Evolutionary conservation across 2,329 filamentous ascomycete genomes (phyloP), one percentile per base, ranked within the genome.

Genomic region (Alternaria tenuissima): DNA sequence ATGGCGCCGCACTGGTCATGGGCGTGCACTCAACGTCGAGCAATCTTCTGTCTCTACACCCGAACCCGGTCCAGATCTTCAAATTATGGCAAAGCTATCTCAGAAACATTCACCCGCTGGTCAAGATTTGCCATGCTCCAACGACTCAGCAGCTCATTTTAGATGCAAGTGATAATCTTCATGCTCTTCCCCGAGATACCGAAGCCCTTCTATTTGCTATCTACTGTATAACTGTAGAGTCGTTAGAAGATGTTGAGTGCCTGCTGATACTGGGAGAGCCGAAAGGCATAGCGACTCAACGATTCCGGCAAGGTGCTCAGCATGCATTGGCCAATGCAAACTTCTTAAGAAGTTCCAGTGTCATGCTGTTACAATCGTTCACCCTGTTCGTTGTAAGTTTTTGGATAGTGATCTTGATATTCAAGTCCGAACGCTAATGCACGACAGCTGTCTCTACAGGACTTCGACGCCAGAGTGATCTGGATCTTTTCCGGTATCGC

Each of bases 51-150:
- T 74, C 83, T 42, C 79, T 90, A 7, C 90, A 92, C 69, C 90
- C 90, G 0, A 71, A 87, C 0, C 87, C 88, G 0, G 86, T 85
- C 0, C 88, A 91, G 61, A 88, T 91, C 53, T 84, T 86, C 1
- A 87, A 86, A 51, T 83, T 94, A 7, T 94, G 91, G 91, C 89
- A 93, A 72, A 81, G 88, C 5, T 93, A 89, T 67, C 80, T 92
- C 7, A 88, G 74, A 9, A 74, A 74, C 32, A 59, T 76, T n/a
- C 69, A 76, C 20, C 73, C 74, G 8, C 49, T 77, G 4, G 49
- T 76, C 12, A 72, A 70, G 36, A 59, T 76, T 18, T 67, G 64
- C 3, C 72, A 76, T 26, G 61, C 64, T 7, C 72, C 73, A 1
- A 74, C 68, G 2, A 52, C 74, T 55, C 24, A 88, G 90, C 69